Percentiles rank a stretch among this genome's conserved stretches.
Conservation (phyloP, 352 stramenopile genomes). For the Globisporangium ultimum region DNA sequence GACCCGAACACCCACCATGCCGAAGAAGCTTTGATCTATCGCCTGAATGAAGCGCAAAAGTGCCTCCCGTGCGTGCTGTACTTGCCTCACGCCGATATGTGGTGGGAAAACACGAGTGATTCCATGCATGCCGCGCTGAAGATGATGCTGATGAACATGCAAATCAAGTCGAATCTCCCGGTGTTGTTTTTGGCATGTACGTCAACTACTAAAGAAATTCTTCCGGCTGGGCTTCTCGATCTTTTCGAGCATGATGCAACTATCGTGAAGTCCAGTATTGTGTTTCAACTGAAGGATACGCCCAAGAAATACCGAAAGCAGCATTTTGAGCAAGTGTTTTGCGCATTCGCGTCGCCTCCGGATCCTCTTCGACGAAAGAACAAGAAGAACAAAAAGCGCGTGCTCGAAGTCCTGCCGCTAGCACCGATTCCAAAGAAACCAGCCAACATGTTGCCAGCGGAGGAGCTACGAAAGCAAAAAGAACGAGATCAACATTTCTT, state of each 20-base stretch:
- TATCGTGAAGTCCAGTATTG: slow-evolving; percentile 36
- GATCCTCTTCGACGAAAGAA: slow-evolving; percentile 12
- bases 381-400: slow-evolving; percentile 20
- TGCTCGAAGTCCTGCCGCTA: slow-evolving; percentile 52
- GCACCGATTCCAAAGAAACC: slow-evolving; percentile 39
- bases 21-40: slow-evolving; percentile 76
- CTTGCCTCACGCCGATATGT: slow-evolving; percentile 71
- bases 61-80: slow-evolving; percentile 79
- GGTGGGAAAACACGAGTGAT: slow-evolving; percentile 69
- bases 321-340: slow-evolving; percentile 70
- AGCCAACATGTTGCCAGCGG: slow-evolving; percentile 25
- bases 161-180: slow-evolving; percentile 61
- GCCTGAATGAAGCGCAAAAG: slow-evolving; percentile 71
- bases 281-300: slow-evolving; percentile 36
- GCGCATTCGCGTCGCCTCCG: slow-evolving; percentile 48
- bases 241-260: slow-evolving; percentile 55
- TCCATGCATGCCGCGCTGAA: slow-evolving; percentile 74
- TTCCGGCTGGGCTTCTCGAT: slow-evolving; percentile 50
- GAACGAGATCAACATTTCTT: slow-evolving; percentile 82
- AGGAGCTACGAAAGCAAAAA: slow-evolving; percentile 42
- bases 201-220: slow-evolving; percentile 26
- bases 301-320: slow-evolving; percentile 23
- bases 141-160: slow-evolving; percentile 80
- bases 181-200: slow-evolving; percentile 80
- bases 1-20: slow-evolving; percentile 59